Evolutionary conservation across 2,329 filamentous ascomycete species (phyloP).

Genomic region (Mollisia scopiformis): DNA sequence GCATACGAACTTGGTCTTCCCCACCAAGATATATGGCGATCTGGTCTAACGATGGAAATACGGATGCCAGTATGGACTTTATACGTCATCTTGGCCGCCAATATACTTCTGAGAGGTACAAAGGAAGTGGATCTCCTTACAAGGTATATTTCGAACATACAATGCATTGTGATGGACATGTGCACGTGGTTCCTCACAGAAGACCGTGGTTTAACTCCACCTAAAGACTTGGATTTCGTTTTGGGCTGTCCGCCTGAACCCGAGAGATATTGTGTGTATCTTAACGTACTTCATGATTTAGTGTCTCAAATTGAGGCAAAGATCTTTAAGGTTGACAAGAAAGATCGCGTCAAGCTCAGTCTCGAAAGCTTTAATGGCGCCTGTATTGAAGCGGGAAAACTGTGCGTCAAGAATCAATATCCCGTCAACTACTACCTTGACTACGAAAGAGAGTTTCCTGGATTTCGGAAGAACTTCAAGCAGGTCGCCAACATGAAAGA

Average conservation of each 20-base stretch:
- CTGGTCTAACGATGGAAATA: too few species aligned
- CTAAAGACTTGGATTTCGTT: not conserved
- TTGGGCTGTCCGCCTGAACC: not conserved
- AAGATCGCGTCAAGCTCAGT: not conserved
- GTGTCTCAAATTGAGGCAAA: not conserved
- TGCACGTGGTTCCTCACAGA: not conserved
- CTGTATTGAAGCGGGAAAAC: not conserved
- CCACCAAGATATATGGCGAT: too few species aligned
- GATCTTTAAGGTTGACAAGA: not conserved
- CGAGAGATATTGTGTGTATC: not conserved
- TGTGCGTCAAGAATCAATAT: not conserved
- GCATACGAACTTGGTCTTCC: too few species aligned
- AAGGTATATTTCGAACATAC: not conserved
- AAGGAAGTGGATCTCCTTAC: too few species aligned
- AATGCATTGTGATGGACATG: not conserved
- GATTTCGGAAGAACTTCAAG: not conserved
- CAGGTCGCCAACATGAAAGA: not conserved
- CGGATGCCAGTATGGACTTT: too few species aligned
- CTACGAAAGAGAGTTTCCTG: not conserved
- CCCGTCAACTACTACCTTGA: not conserved
- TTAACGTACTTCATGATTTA: not conserved
- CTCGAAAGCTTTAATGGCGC: not conserved
- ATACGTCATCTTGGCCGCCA: too few species aligned
- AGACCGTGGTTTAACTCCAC: not conserved
- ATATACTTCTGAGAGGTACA: too few species aligned